These are phyloP conservation scores for Lagerstroemia speciosa DNA, from an alignment of 345 rosid genomes.

Conservation along the genomic window DNA sequence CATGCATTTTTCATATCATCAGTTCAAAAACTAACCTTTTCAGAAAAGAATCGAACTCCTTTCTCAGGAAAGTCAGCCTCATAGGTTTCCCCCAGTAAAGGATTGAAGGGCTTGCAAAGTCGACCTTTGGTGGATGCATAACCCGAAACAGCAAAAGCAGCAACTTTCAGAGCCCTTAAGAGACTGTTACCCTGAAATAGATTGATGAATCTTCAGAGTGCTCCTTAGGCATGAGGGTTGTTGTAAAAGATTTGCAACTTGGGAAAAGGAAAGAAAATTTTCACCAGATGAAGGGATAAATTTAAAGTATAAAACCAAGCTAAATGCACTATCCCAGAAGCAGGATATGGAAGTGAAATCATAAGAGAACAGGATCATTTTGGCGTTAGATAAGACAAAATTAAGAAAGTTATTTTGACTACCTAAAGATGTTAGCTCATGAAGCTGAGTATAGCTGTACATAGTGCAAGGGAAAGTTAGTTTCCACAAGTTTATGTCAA, in stretches of 20 bases:
- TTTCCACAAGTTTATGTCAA: constrained; percentile 5
- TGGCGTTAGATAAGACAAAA: neutral
- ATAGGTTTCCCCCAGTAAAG: constrained; percentile 92
- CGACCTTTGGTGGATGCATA: constrained; percentile 94
- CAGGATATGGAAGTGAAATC: too few species aligned
- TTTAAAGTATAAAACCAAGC: neutral
- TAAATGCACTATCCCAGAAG: neutral
- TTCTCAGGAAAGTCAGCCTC: constrained; percentile 91
- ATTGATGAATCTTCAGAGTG: neutral
- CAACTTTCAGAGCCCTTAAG: constrained; percentile 67
- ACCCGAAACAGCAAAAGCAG: constrained; percentile 97
- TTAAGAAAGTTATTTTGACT: neutral
- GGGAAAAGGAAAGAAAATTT: neutral
- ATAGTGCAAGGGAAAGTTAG: neutral
- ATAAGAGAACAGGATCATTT: neutral
- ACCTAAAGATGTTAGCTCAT: neutral
- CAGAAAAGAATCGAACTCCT: constrained; percentile 92
- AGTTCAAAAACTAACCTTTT: constrained; percentile 51
- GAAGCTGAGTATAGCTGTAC: neutral
- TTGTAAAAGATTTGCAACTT: neutral
- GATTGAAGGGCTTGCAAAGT: constrained; percentile 94
- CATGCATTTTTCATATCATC: neutral
- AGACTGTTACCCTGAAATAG: constrained; percentile 64
- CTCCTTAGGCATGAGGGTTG: neutral
- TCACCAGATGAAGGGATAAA: neutral